Base-by-base conservation (phyloP, 2,329 filamentous ascomycete species). In the Hansfordia pulvinata region DNA sequence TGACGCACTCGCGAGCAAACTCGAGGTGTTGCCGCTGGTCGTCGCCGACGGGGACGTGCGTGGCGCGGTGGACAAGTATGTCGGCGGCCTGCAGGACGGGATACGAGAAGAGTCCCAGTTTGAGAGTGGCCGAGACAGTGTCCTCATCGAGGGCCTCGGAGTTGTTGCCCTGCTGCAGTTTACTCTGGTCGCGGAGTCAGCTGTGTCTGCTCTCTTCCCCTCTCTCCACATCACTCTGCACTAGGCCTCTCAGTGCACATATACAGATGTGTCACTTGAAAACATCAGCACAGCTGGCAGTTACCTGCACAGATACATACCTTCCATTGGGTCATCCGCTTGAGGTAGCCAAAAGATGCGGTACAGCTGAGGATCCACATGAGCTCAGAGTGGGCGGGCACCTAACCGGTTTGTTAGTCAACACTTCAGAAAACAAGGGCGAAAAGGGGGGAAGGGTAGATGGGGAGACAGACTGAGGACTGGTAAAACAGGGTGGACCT, bases 241-340 rank as follows among this genome's bases (percentile, higher is more conserved):
- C n/a, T n/a, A n/a, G n/a, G n/a, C n/a, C n/a, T n/a, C n/a, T n/a
- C n/a, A n/a, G n/a, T n/a, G n/a, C n/a, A n/a, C n/a, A n/a, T n/a
- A n/a, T n/a, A n/a, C n/a, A n/a, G n/a, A n/a, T n/a, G n/a, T n/a
- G n/a, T n/a, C n/a, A n/a, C n/a, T n/a, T n/a, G n/a, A n/a, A n/a
- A n/a, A n/a, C n/a, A n/a, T n/a, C n/a, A n/a, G n/a, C n/a, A n/a
- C n/a, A n/a, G n/a, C n/a, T n/a, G n/a, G n/a, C n/a, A n/a, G n/a
- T n/a, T n/a, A n/a, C n/a, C n/a, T n/a, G n/a, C n/a, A n/a, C n/a
- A 30, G 13, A n/a, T 10, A 14, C 44, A 26, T 31, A 83, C 84
- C 74, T 98, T 98, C 86, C 90, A 98, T 53, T 96, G 90, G 16
- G 90, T 96, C 90, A 98, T 98, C n/a, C 90, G 68, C 8, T 79